Conservation (phyloP, 2,329 filamentous ascomycete species). For the Aureobasidium sp. region DNA sequence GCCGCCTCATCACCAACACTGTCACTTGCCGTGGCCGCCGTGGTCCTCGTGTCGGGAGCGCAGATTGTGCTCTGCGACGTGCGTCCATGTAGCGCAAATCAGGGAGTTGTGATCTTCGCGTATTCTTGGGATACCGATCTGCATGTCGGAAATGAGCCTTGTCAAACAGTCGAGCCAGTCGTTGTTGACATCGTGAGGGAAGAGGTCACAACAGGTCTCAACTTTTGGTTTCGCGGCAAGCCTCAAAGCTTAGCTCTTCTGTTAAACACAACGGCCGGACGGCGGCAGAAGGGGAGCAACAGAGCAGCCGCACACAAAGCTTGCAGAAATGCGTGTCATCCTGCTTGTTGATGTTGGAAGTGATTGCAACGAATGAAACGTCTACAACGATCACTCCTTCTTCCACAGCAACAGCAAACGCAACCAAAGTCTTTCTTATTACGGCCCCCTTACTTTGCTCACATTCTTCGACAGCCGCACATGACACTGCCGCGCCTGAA, state of each 20-base stretch:
- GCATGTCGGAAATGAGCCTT: slow-evolving; percentile 8
- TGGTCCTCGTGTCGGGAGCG: neutral
- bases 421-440: neutral
- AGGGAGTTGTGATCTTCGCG: neutral
- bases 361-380: slow-evolving; percentile 8
- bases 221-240: neutral
- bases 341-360: slow-evolving; percentile 1
- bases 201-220: slow-evolving; percentile 1
- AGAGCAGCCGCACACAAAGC: neutral
- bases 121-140: slow-evolving; percentile 5
- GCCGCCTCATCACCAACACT: neutral
- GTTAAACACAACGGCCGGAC: neutral
- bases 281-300: slow-evolving; percentile 1
- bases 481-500: slow-evolving; percentile 2
- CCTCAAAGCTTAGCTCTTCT: neutral
- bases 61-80: slow-evolving; percentile 6
- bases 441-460: neutral
- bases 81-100: neutral
- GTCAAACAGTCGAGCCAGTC: slow-evolving; percentile 6
- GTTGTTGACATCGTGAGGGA: neutral
- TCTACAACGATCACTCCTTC: neutral
- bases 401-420: slow-evolving; percentile 2
- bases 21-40: neutral
- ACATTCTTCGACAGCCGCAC: slow-evolving; percentile 2
- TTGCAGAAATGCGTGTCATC: neutral